Base-by-base conservation (phyloP, 805 yeast genomes). In the Blastobotrys americana region DNA sequence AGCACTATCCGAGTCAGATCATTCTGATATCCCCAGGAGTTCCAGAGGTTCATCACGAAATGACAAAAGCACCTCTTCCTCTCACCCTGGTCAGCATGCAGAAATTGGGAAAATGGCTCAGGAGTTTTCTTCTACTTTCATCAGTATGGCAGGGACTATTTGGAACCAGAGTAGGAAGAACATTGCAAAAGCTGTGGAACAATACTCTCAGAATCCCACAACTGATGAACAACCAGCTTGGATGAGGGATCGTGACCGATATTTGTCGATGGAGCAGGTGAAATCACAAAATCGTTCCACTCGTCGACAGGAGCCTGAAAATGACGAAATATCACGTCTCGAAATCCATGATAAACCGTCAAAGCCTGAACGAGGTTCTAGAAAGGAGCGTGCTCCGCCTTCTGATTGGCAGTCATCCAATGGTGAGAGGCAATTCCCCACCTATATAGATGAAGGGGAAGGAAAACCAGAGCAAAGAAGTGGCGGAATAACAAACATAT, bases 181-280 rank as follows among this genome's bases (percentile, higher is more conserved):
- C 31, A 68, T 83, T 8, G 74, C 77, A 49, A 76, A 77, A 52
- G 84, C 83, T 34, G 65, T 81, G 22, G 83, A 77, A 42, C 75
- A 74, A 56, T 75, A 80, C 53, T 76, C 74, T 50, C 61, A 59
- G 28, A 62, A 61, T 20, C 37, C 61, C 50, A 44, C 56, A 20
- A 47, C 59, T 9, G 68, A 68, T 41, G 70, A 67, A 4, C 59
- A 57, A 51, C 95, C 95, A 0, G 77, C 80, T 1, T 85, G 95
- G 95, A 80, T 85, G 88, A 71, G 67, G 45, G 73, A 76, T 48
- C 80, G 76, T 53, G 68, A 64, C 10, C 66, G 33, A 21, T 42
- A 42, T 18, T 19, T 56, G 52, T 72, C n/a, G n/a, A n/a, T n/a
- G n/a, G n/a, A n/a, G n/a, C n/a, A n/a, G n/a, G n/a, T n/a, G n/a